Conservation (phyloP, 352 stramenopile genomes). For the Salisapilia sapeloensis region DNA sequence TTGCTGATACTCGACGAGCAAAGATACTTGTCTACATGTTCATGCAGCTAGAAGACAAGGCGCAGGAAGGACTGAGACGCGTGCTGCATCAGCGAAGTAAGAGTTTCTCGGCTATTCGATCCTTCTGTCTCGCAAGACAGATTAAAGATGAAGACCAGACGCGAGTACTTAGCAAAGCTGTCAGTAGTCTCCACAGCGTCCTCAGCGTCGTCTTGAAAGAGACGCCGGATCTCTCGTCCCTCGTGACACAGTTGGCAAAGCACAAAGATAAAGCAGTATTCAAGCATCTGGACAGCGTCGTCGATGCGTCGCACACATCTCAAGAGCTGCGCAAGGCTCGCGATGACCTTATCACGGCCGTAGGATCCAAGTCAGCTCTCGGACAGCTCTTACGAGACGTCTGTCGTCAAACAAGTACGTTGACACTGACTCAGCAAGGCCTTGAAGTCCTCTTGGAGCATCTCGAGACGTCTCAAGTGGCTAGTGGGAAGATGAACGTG, state of each 20-base stretch:
- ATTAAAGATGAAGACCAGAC: too few species aligned
- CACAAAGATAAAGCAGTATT: conserved; percentile 74
- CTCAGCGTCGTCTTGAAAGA: too few species aligned
- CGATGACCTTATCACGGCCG: conserved; percentile 55
- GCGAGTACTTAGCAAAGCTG: too few species aligned
- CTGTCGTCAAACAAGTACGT: conserved; percentile 56
- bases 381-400: conserved; percentile 70
- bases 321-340: conserved; percentile 24
- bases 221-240: conserved; percentile 49
- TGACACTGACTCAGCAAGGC: conserved; percentile 37
- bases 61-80: conserved; percentile 54
- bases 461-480: conserved; percentile 12
- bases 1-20: conserved; percentile 24
- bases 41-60: conserved; percentile 32
- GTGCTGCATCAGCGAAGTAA: conserved; percentile 36
- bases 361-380: conserved; percentile 60
- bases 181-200: too few species aligned
- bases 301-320: conserved; percentile 26
- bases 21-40: conserved; percentile 63
- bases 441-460: conserved; percentile 18
- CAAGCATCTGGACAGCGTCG: conserved; percentile 48
- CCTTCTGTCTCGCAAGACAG: conserved; percentile 42
- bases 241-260: conserved; percentile 22
- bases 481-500: conserved; percentile 23
- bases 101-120: conserved; percentile 16